Conservation (phyloP, 768 basidiomycete genomes). For the Xerocomellus intermedius region DNA sequence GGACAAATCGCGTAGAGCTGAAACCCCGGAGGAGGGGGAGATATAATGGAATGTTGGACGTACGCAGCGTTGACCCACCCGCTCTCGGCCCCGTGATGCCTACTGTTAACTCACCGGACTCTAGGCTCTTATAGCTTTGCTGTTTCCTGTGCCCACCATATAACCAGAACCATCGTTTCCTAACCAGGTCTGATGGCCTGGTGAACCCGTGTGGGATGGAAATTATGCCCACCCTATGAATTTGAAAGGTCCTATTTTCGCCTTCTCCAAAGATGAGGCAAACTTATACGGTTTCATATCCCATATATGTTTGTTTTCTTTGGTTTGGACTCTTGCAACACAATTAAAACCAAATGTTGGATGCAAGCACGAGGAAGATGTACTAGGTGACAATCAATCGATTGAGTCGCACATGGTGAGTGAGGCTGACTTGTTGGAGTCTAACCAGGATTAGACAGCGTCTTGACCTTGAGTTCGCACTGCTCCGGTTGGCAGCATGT, state of each 20-base stretch:
- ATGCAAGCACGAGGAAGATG: neutral
- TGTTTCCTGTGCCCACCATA: neutral
- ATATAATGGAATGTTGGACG: conserved; percentile 46
- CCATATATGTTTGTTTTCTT: neutral
- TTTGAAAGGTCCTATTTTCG: conserved; percentile 2
- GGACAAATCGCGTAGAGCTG: conserved; percentile 48
- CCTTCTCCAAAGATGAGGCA: conserved; percentile 3
- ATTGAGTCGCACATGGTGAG: conserved; percentile 6
- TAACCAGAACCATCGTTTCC: conserved; percentile 2
- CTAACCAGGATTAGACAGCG: neutral
- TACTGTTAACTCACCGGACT: conserved; percentile 1
- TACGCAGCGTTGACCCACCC: conserved; percentile 4
- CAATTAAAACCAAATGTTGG: neutral
- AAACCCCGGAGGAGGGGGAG: conserved; percentile 87
- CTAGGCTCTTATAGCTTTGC: neutral
- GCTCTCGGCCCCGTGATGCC: neutral
- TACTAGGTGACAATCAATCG: neutral
- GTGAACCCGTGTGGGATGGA: neutral
- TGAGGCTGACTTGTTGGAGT: neutral
- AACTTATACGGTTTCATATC: conserved; percentile 1
- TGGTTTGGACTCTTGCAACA: neutral
- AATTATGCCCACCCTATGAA: neutral
- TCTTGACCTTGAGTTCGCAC: neutral
- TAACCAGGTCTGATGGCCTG: neutral
- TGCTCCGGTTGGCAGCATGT: neutral